phyloP scores from a whole-genome alignment of 306 rosid species.

The Prinsepia uniflora region DNA sequence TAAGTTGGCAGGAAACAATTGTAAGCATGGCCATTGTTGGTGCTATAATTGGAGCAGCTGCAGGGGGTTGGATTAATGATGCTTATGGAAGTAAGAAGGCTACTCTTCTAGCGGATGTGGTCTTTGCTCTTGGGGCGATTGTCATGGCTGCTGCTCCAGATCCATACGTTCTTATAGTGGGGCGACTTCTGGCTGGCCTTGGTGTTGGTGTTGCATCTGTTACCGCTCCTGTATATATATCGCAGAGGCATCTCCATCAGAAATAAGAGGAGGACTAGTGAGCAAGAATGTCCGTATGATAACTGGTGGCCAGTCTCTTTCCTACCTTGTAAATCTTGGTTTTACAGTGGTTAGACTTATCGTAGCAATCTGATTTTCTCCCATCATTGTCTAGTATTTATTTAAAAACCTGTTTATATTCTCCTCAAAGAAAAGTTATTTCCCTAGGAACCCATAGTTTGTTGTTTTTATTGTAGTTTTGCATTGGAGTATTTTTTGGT shows the following conservation, averaged over 20 bases:
- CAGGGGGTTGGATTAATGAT: constrained; percentile 85
- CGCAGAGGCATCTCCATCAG: constrained; percentile 90
- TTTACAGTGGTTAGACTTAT: constrained; percentile 59
- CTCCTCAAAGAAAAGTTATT: background rate
- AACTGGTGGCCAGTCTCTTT: constrained; percentile 73
- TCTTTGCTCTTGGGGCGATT: constrained; percentile 57
- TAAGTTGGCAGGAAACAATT: constrained; percentile 63
- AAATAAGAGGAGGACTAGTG: constrained; percentile 76
- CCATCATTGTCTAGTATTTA: background rate
- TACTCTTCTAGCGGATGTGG: constrained; percentile 64
- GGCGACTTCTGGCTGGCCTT: constrained; percentile 70
- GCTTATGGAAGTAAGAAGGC: constrained; percentile 71
- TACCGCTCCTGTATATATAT: constrained; percentile 85
- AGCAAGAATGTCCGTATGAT: constrained; percentile 82
- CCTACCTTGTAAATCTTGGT: constrained; percentile 71
- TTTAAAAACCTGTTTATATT: background rate
- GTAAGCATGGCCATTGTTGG: constrained; percentile 94
- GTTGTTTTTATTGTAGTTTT: background rate
- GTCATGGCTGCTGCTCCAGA: constrained; percentile 72
- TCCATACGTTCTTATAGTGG: constrained; percentile 65
- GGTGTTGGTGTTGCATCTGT: constrained; percentile 80
- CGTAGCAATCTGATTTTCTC: constrained; percentile 22
- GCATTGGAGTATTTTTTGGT: background rate
- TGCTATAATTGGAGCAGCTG: constrained; percentile 76
- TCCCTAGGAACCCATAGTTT: background rate